Base-by-base conservation (phyloP, 164 flowering plant genomes). In the Macadamia tetraphylla region DNA sequence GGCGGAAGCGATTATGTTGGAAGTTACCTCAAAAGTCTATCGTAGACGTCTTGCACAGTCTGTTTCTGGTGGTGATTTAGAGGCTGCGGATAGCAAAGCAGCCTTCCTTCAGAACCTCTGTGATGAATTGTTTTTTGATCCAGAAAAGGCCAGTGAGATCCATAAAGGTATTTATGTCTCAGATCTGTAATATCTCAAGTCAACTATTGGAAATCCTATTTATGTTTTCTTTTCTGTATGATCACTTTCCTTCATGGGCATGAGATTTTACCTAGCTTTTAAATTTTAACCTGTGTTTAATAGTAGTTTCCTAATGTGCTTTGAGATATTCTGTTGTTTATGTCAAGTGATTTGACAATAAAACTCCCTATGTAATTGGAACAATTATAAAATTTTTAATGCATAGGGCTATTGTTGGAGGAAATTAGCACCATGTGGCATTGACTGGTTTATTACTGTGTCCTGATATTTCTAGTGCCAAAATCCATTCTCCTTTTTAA, bases 81-180 rank as follows among this genome's bases (percentile, higher is more conserved):
- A 80, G 66, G 79, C 83, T 23, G 91, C 97, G 43, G 86, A 86
- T 59, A 95, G 99, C 77, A 95, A 92, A 81, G 99, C 99, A 14
- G 83, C 88, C 31, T 91, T 81, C 77, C 96, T 95, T 71, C 99
- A 95, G 77, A 88, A 81, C 64, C 82, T 95, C 15, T 95, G 99
- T 65, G 92, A 86, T 9, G 93, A 92, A 67, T 74, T 95, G 79
- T 84, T 83, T 65, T 89, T 92, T 74, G 95, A 95, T 82, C 88
- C 96, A 29, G 74, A 82, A 68, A 92, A 87, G 81, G 99, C 99
- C 52, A 81, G 86, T 77, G 81, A 81, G 73, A 85, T 92, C 70
- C 99, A 95, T 87, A 89, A 87, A 91, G 99, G 99, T 95, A 87
- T 29, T n/a, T 35, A 35, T 14, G 8, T 29, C 10, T 30, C 31